phyloP scores from a whole-genome alignment of 1,284 basidiomycete species.

The Phenoliferia sp. region DNA sequence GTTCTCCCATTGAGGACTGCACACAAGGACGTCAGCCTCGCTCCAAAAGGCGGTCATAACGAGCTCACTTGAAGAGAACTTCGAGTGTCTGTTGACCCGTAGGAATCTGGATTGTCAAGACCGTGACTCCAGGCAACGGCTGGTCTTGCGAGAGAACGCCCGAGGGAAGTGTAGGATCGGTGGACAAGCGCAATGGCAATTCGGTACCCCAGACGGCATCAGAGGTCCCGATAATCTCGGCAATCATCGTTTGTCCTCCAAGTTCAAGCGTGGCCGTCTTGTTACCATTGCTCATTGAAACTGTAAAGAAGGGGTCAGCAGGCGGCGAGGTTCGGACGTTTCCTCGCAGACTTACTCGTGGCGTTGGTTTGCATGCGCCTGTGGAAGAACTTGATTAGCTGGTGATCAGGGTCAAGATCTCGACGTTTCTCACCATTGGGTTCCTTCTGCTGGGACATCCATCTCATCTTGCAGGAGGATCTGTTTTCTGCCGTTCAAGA shows the following conservation, averaged over 20 bases:
- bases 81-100: constrained; percentile 55
- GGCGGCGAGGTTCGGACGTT: too few relatives aligned
- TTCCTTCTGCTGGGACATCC: not conserved
- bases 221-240: constrained; percentile 44
- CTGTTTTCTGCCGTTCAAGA: constrained; percentile 81
- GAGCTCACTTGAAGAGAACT: constrained; percentile 43
- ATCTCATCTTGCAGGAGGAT: constrained; percentile 59
- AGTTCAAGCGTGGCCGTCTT: constrained; percentile 62
- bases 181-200: constrained; percentile 50
- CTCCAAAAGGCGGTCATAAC: too few relatives aligned
- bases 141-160: constrained; percentile 53
- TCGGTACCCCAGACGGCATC: constrained; percentile 41
- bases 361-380: too few relatives aligned
- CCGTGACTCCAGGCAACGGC: constrained; percentile 69
- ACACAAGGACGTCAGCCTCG: too few relatives aligned
- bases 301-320: too few relatives aligned
- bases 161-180: constrained; percentile 59
- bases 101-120: constrained; percentile 69
- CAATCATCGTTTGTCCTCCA: constrained; percentile 53
- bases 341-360: too few relatives aligned
- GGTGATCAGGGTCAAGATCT: constrained; percentile 42
- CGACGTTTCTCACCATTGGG: constrained; percentile 69
- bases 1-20: too few relatives aligned
- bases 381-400: too few relatives aligned
- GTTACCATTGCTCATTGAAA: too few relatives aligned